Evolutionary conservation across 768 basidiomycete genomes (phyloP).

Genomic region (Boletus rex-veris): DNA sequence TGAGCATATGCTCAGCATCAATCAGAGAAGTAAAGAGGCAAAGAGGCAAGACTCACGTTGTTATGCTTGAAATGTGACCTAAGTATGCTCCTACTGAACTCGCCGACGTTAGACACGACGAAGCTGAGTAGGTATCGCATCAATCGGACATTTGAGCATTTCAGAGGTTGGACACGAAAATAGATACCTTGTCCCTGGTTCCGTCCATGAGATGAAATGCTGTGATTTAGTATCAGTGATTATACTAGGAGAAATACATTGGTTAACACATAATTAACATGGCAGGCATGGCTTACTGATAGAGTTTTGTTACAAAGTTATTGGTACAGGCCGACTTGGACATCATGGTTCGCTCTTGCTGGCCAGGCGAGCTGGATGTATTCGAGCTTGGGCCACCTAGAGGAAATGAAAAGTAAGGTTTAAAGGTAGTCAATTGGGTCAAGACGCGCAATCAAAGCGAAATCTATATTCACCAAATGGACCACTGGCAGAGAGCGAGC

Average conservation of each 20-base stretch:
- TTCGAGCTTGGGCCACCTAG: conserved; percentile 15
- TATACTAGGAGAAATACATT: conserved; percentile 50
- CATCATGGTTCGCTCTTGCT: conserved; percentile 47
- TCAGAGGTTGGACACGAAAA: neutral
- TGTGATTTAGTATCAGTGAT: conserved; percentile 79
- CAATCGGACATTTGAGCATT: neutral
- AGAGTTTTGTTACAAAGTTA: conserved; percentile 89
- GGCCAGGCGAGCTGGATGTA: conserved; percentile 12
- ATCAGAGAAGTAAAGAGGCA: neutral
- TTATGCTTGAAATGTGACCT: conserved; percentile 90
- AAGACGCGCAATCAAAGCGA: neutral
- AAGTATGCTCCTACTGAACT: conserved; percentile 80
- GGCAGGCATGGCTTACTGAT: conserved; percentile 54
- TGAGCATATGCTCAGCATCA: conserved; percentile 30
- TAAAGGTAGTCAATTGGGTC: neutral
- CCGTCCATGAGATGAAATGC: conserved; percentile 81
- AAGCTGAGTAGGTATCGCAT: conserved; percentile 41
- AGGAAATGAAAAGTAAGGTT: neutral
- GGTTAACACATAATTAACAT: neutral
- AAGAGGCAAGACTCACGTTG: conserved; percentile 50
- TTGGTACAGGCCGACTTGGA: conserved; percentile 67
- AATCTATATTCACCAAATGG: conserved; percentile 3
- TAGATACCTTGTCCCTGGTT: conserved; percentile 61
- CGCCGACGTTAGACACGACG: conserved; percentile 81
- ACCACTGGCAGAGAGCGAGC: conserved; percentile 9